phyloP scores from a whole-genome alignment of 2,329 filamentous ascomycete species.

The Colletotrichum melonis region DNA sequence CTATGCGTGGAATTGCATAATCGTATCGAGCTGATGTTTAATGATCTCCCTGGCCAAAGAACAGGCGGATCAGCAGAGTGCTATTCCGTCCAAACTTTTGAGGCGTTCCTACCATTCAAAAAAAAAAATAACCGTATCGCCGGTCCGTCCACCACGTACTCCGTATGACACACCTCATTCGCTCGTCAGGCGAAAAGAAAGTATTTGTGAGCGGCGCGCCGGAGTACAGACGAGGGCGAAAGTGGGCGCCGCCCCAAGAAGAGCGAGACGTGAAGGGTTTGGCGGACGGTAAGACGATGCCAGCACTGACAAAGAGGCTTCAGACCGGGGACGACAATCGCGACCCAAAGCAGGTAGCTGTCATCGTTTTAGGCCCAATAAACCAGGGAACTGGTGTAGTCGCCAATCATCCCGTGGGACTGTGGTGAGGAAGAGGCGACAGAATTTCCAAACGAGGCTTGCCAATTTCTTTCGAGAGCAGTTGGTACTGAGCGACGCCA shows the following conservation, averaged over 20 bases:
- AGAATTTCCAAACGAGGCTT: slow-evolving; percentile 24
- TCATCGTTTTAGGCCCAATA: slow-evolving; percentile 3
- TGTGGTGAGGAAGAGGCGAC: neutral
- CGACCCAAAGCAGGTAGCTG: slow-evolving; percentile 7
- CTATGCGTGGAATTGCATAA: neutral
- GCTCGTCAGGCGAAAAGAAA: neutral
- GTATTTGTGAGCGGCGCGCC: neutral
- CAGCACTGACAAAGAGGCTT: neutral
- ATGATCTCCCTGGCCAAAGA: neutral
- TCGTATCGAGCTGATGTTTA: neutral
- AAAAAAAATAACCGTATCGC: neutral
- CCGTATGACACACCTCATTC: neutral
- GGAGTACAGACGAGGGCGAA: neutral
- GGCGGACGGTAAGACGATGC: neutral
- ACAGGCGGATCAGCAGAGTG: neutral
- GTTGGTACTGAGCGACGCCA: slow-evolving; percentile 17
- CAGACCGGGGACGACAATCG: neutral
- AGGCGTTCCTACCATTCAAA: neutral
- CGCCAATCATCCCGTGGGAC: neutral
- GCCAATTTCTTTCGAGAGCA: slow-evolving; percentile 25
- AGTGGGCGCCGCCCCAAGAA: neutral
- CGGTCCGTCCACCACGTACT: neutral
- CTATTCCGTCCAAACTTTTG: slow-evolving; percentile 3
- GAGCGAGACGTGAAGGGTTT: neutral
- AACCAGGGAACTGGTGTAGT: neutral